These are phyloP conservation scores for Pyrenochaeta sp. DNA, from an alignment of 2,329 filamentous ascomycete genomes.

Conservation along the genomic window DNA sequence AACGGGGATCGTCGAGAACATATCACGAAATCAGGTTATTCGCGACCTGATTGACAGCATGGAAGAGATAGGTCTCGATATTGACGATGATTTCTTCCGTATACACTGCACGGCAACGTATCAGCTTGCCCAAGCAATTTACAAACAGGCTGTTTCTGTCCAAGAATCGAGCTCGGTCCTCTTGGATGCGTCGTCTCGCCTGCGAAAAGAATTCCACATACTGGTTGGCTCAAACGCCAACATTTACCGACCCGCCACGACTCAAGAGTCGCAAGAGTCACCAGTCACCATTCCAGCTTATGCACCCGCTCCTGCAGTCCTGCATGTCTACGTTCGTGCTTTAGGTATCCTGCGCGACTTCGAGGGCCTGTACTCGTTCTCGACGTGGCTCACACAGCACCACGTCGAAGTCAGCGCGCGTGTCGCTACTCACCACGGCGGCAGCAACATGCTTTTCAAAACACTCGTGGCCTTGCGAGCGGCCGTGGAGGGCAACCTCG, in stretches of 20 bases:
- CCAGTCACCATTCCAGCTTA: slow-evolving; percentile 49
- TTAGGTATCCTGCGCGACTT: slow-evolving; percentile 68
- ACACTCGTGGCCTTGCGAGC: slow-evolving; percentile 51
- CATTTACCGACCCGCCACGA: slow-evolving; percentile 6
- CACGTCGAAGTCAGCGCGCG: slow-evolving; percentile 36
- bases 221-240: slow-evolving; percentile 30
- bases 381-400: slow-evolving; percentile 63
- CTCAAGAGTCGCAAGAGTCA: background rate
- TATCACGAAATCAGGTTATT: slow-evolving; percentile 32
- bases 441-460: slow-evolving; percentile 36
- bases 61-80: slow-evolving; percentile 37
- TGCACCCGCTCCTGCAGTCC: slow-evolving; percentile 55
- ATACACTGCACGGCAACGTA: slow-evolving; percentile 42
- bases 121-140: slow-evolving; percentile 34
- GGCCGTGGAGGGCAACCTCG: slow-evolving; percentile 43
- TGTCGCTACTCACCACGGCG: slow-evolving; percentile 31
- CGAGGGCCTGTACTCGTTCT: slow-evolving; percentile 63
- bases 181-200: slow-evolving; percentile 20
- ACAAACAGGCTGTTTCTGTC: slow-evolving; percentile 11
- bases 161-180: slow-evolving; percentile 23
- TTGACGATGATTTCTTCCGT: slow-evolving; percentile 42
- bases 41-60: slow-evolving; percentile 35
- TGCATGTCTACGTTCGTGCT: slow-evolving; percentile 69
- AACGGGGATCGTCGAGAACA: slow-evolving; percentile 3
- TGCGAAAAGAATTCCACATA: slow-evolving; percentile 36